These are phyloP conservation scores for Aphanomyces astaci DNA, from an alignment of 352 stramenopile species.

Conservation along the genomic window DNA sequence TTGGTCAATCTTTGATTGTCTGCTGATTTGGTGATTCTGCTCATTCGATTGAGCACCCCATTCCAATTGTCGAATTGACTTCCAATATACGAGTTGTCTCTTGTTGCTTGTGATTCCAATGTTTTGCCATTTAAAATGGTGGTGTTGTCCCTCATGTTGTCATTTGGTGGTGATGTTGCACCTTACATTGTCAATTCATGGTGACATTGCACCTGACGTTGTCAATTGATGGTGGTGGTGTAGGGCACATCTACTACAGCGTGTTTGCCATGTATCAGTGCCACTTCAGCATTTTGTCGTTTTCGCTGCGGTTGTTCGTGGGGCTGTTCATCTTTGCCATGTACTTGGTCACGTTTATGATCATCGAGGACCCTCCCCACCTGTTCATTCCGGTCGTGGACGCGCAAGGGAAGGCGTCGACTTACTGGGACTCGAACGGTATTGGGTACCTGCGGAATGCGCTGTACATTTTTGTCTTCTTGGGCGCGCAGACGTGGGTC, in stretches of 20 bases:
- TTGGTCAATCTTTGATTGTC: too few relatives aligned
- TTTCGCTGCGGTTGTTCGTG: conserved; percentile 48
- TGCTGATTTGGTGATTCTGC: too few relatives aligned
- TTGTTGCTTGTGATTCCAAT: too few relatives aligned
- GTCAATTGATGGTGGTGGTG: too few relatives aligned
- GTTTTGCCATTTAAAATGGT: too few relatives aligned
- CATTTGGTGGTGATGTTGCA: too few relatives aligned
- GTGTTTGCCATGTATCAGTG: conserved; percentile 73
- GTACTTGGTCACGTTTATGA: conserved; percentile 56
- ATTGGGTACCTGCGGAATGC: conserved; percentile 36
- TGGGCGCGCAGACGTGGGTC: conserved; percentile 66
- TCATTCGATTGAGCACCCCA: too few relatives aligned
- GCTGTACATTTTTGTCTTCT: conserved; percentile 80
- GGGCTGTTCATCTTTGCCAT: conserved; percentile 55
- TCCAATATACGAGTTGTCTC: too few relatives aligned
- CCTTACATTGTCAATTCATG: too few relatives aligned
- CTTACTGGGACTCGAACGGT: not conserved
- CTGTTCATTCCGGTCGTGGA: conserved; percentile 36
- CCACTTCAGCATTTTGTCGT: conserved; percentile 75
- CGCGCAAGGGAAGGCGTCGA: conserved; percentile 30
- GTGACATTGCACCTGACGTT: too few relatives aligned
- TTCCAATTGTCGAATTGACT: too few relatives aligned
- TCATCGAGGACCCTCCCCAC: conserved; percentile 39
- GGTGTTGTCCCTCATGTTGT: too few relatives aligned
- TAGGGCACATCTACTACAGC: conserved; percentile 68